phyloP scores from a whole-genome alignment of 345 rosid genomes.

The Nephelium lappaceum region DNA sequence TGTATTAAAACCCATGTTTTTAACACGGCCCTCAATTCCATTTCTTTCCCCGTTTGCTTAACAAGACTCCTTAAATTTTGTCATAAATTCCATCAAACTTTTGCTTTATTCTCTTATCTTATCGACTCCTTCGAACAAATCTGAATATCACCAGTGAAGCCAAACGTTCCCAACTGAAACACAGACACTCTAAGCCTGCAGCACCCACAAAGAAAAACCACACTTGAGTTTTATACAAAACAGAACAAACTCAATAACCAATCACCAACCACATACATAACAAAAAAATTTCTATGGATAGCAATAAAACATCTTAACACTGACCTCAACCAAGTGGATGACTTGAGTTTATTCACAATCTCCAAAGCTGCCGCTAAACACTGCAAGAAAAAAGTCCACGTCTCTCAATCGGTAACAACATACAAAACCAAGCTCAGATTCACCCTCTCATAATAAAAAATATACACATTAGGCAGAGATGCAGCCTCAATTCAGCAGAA shows the following conservation, averaged over 20 bases:
- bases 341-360: slow-evolving; percentile 16
- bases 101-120: neutral
- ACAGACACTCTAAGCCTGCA: slow-evolving; percentile 3
- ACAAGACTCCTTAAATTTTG: slow-evolving; percentile 8
- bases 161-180: slow-evolving; percentile 2
- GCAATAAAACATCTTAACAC: slow-evolving; percentile 19
- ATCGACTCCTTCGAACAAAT: slow-evolving; percentile 2
- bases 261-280: slow-evolving; percentile 12
- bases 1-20: slow-evolving; percentile 12
- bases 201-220: slow-evolving; percentile 20
- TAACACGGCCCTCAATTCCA: neutral
- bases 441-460: slow-evolving; percentile 20
- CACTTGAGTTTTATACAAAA: slow-evolving; percentile 9
- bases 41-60: slow-evolving; percentile 10
- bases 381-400: slow-evolving; percentile 42
- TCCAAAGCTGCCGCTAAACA: slow-evolving; percentile 38
- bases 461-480: neutral
- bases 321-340: slow-evolving; percentile 30
- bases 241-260: slow-evolving; percentile 9
- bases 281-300: slow-evolving; percentile 21
- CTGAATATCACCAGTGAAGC: neutral
- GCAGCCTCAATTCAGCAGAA: neutral
- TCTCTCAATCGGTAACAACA: slow-evolving; percentile 34
- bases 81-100: slow-evolving; percentile 19
- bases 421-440: slow-evolving; percentile 31